phyloP scores from a whole-genome alignment of 768 basidiomycete genomes.

The Rhodocollybia butyracea region DNA sequence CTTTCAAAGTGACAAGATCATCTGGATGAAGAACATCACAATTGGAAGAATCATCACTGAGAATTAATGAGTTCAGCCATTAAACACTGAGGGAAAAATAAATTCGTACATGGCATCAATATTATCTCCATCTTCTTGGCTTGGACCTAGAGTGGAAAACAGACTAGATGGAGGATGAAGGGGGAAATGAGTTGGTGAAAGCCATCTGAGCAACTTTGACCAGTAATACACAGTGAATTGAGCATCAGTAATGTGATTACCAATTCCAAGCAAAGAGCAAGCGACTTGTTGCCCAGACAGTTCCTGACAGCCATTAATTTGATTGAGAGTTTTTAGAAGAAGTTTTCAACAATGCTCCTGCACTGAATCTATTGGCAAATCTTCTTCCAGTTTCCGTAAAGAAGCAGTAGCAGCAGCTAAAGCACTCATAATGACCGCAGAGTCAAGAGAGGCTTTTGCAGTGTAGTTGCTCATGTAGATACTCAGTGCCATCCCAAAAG shows the following conservation, averaged over 20 bases:
- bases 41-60: background rate
- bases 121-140: too few species aligned
- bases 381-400: background rate
- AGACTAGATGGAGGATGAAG: too few species aligned
- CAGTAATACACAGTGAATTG: constrained; percentile 10
- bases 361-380: too few species aligned
- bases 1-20: background rate
- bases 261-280: background rate
- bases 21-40: background rate
- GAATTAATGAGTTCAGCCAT: background rate
- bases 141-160: constrained; percentile 10
- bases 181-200: constrained; percentile 21
- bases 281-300: constrained; percentile 8
- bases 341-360: constrained; percentile 1
- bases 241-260: constrained; percentile 2
- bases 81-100: background rate
- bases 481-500: constrained; percentile 4
- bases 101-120: background rate
- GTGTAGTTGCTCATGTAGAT: constrained; percentile 6
- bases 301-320: constrained; percentile 5
- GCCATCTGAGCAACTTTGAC: constrained; percentile 4
- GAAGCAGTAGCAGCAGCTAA: background rate
- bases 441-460: constrained; percentile 1
- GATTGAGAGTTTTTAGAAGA: constrained; percentile 7
- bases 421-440: background rate